Evolutionary conservation across 2,329 filamentous ascomycete species (phyloP).

Genomic region (Calonectria leucothoes): DNA sequence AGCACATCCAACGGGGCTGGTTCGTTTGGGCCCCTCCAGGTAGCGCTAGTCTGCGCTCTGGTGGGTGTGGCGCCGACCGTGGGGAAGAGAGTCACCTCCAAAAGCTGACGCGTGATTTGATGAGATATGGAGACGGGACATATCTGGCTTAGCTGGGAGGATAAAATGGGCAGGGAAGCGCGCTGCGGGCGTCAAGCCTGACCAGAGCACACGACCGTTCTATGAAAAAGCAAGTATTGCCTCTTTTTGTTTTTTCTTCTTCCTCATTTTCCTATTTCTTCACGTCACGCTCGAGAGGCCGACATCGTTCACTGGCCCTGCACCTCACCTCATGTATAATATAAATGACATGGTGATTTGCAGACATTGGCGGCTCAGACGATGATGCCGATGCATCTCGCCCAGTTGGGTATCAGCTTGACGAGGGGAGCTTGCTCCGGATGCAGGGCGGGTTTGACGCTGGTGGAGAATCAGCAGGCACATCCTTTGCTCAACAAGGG

Average conservation of each 20-base stretch:
- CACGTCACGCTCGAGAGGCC: not conserved
- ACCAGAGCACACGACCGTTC: not conserved
- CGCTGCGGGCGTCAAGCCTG: not conserved
- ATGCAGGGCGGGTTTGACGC: slow-evolving; percentile 12
- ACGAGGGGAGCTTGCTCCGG: not conserved
- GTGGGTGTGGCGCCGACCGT: slow-evolving; percentile 15
- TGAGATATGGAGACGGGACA: slow-evolving; percentile 14
- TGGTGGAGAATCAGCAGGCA: slow-evolving; percentile 17
- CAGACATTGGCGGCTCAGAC: not conserved
- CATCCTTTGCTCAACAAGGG: slow-evolving; percentile 1
- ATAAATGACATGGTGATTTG: not conserved
- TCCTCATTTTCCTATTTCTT: not conserved
- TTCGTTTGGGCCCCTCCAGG: not conserved
- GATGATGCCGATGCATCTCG: not conserved
- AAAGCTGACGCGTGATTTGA: slow-evolving; percentile 23
- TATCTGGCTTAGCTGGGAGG: not conserved
- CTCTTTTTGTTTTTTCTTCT: not conserved
- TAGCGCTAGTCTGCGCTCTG: slow-evolving; percentile 27
- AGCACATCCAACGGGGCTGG: not conserved
- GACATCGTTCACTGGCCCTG: not conserved
- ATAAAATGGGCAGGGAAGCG: not conserved
- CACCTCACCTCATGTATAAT: not conserved
- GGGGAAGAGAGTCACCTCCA: slow-evolving; percentile 19
- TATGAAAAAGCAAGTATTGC: not conserved
- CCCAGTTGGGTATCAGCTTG: not conserved